These are phyloP conservation scores for Tetrahymena thermophila DNA, from an alignment of 73 alveolate genomes.

Conservation along the genomic window DNA sequence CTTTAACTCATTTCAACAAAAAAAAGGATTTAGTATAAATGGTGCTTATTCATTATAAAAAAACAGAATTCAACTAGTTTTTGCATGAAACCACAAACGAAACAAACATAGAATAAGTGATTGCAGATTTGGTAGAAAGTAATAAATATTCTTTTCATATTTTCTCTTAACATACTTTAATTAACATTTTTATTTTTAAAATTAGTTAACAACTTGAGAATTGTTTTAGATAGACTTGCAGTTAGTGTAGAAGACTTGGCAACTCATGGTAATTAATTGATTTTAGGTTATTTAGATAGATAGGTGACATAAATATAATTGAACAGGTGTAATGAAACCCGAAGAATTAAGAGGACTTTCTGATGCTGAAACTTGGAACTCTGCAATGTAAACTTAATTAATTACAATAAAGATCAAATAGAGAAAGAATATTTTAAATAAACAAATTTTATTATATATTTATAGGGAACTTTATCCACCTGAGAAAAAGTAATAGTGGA, in stretches of 20 bases:
- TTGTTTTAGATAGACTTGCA: constrained; percentile 34
- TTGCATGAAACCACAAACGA: constrained; percentile 59
- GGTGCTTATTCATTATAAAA: constrained; percentile 86
- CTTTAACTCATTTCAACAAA: not conserved
- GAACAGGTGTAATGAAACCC: constrained; percentile 82
- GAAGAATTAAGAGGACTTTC: constrained; percentile 88
- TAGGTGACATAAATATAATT: constrained; percentile 61
- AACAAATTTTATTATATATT: not conserved
- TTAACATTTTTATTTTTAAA: not conserved
- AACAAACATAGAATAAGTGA: constrained; percentile 51
- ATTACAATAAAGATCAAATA: too few species aligned
- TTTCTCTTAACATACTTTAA: not conserved
- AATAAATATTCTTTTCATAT: not conserved
- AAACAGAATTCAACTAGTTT: constrained; percentile 83
- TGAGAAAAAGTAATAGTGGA: constrained; percentile 58
- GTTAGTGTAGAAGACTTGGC: constrained; percentile 37
- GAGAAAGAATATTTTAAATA: not conserved
- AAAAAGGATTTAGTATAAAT: constrained; percentile 12
- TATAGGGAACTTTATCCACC: constrained; percentile 60
- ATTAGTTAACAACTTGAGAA: constrained; percentile 44
- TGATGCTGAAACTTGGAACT: constrained; percentile 40
- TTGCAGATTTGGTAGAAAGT: constrained; percentile 67
- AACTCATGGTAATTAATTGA: constrained; percentile 6
- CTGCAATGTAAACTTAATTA: constrained; percentile 9
- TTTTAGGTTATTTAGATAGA: constrained; percentile 50